Base-by-base conservation (phyloP, 163 green algal species). In the Volvox carteri region DNA sequence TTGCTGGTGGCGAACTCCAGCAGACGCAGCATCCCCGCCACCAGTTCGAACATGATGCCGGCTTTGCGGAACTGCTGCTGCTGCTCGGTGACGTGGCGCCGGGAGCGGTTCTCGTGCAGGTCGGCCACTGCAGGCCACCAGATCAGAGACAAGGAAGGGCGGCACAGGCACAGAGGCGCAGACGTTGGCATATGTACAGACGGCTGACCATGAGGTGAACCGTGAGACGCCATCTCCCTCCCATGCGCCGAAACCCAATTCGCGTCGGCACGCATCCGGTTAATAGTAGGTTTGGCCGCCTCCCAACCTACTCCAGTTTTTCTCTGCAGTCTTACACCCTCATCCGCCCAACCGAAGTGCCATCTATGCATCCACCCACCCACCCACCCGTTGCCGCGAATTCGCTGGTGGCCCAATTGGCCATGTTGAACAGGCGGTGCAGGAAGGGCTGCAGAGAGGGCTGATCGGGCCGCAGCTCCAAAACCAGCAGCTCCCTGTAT, bases 381-480 rank as follows among this genome's bases (percentile, higher is more conserved):
- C 60, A 35, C 60, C 37, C 68, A 88, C 83, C 83, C 16, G 83
- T 88, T 4, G 83, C 68, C 25, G 83, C 83, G 81, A 99, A 95
- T 91, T 99, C 97, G 11, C 96, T 98, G 21, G 97, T 85, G 19
- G 94, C 96, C 95, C 95, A 98, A 91, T 98, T 99, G 39, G 97
- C 86, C 19, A 92, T 96, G 89, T 95, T 97, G 92, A 99, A 98
- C 60, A 99, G 92, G 54, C 95, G 93, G 92, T 98, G 96, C 6
- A 98, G 85, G 91, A 99, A 98, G 78, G 85, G 76, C 35, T 86
- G 46, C 58, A 92, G 92, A 21, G 92, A 46, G 2, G 80, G 44
- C 1, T 46, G 14, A 23, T 37, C 75, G 12, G 56, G 37, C 21
- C n/a, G 72, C 54, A 89, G 87, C 23, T 41, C 25, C n/a, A 4